Percentiles rank a stretch among this genome's conserved stretches.
These are phyloP conservation scores for Candida freyschussii DNA, from an alignment of 1,139 yeast genomes.

Conservation along the genomic window DNA sequence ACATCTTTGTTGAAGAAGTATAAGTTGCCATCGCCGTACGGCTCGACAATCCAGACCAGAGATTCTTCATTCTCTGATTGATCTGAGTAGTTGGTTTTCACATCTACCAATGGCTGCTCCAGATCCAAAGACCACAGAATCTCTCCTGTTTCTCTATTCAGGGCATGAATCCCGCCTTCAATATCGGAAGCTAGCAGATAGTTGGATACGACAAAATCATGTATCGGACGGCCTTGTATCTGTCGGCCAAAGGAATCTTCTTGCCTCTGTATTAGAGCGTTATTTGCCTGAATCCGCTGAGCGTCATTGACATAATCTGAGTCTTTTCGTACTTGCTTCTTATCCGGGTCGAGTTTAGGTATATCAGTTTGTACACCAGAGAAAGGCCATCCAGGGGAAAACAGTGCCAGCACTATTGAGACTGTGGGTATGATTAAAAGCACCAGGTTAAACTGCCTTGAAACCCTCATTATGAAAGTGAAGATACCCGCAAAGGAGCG, in stretches of 20 bases:
- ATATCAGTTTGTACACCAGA: neutral
- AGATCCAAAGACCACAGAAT: constrained; percentile 71
- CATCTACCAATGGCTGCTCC: constrained; percentile 30
- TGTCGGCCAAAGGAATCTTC: constrained; percentile 5
- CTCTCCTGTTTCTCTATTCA: constrained; percentile 73
- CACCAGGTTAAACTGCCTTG: neutral
- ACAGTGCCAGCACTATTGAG: constrained; percentile 11
- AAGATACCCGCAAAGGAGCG: too few relatives aligned
- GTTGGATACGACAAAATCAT: constrained; percentile 19
- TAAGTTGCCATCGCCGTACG: constrained; percentile 80
- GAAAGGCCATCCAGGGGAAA: constrained; percentile 13
- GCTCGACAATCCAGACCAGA: constrained; percentile 82
- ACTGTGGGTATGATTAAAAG: constrained; percentile 8
- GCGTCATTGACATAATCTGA: constrained; percentile 1
- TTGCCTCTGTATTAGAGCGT: constrained; percentile 5
- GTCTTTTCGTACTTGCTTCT: constrained; percentile 2
- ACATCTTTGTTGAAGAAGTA: constrained; percentile 73
- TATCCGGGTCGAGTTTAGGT: too few relatives aligned
- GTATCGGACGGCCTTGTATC: constrained; percentile 12
- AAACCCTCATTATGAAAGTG: neutral
- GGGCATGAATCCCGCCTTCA: constrained; percentile 84
- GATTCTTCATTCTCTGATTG: constrained; percentile 22
- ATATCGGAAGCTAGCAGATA: constrained; percentile 67
- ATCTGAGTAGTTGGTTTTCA: constrained; percentile 26
- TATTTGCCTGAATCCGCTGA: constrained; percentile 1